Base-by-base conservation (phyloP, 2,329 filamentous ascomycete species). In the Colletotrichum tamarilloi region DNA sequence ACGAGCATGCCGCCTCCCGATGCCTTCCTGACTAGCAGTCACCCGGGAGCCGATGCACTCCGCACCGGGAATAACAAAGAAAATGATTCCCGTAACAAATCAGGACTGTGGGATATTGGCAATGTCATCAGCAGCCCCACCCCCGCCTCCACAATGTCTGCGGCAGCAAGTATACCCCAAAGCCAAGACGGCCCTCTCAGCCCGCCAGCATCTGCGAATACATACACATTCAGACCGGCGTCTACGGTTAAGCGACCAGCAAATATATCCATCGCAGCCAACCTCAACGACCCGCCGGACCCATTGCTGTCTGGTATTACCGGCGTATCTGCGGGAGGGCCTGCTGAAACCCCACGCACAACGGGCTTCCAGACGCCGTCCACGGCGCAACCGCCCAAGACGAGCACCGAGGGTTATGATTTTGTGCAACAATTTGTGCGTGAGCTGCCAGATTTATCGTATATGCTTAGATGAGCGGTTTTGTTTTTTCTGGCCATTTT, bases 381-480 rank as follows among this genome's bases (percentile, higher is more conserved):
- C 9, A 66, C 69, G 22, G 60, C 53, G 6, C 64, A 62, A 46
- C 46, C 60, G 56, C 46, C 60, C 24, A 55, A 6, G 46, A 62
- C 65, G 55, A 59, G 49, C 24, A 68, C 74, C 9, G 75, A 81
- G 42, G 79, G 84, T 22, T 81, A 83, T 16, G 77, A 79, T 22
- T 75, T 81, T 19, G 78, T 84, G 62, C 77, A 78, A 16, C 76
- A 74, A 38, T 82, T 86, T 62, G 73, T 87, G 42, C 77, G 77
- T 60, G 79, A 78, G 63, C 77, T 87, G 24, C 85, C 85, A 3
- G 83, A 87, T 77, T 77, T 87, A 52, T 84, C 85, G 24, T 87
- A 87, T 68, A 87, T 87, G 85, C 75, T 87, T 74, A 80, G 80
- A 76, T 86, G 22, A 55, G 66, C 66, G 58, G 62, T 67, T 58